A percentile compares a stretch with the other conserved stretches of the same genome.
Evolutionary conservation across 225 moss, liverwort and hornwort species (phyloP).

Genomic region (Lunularia cruciata): DNA sequence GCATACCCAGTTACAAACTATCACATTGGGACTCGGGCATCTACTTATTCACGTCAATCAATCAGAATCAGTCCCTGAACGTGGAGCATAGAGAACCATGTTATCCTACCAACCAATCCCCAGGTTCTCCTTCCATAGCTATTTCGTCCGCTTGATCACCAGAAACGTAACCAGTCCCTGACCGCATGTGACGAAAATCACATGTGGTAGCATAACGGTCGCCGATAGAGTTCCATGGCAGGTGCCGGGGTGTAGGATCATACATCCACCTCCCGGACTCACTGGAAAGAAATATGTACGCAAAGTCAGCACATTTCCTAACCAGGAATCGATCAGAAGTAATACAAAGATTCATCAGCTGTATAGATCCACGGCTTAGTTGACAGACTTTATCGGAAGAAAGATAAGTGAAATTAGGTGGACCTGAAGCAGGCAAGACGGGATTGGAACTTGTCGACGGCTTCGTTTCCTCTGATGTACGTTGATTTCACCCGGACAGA

Average conservation of each 20-base stretch:
- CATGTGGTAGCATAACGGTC: conserved; percentile 13
- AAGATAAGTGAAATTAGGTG: background rate
- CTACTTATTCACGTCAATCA: no score
- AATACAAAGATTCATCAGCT: no score
- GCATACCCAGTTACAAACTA: no score
- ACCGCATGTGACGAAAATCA: conserved; percentile 1
- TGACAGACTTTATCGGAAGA: background rate
- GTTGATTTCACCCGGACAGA: conserved; percentile 29
- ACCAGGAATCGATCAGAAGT: no score
- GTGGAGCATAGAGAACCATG: no score
- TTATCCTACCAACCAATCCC: conserved; percentile 37
- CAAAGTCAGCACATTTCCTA: background rate
- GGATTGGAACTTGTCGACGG: conserved; percentile 32
- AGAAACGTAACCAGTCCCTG: background rate
- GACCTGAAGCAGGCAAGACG: conserved; percentile 46
- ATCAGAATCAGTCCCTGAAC: no score
- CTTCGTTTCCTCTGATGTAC: conserved; percentile 27
- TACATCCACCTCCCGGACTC: conserved; percentile 40
- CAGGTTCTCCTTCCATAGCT: conserved; percentile 10
- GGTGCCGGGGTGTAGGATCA: conserved; percentile 32
- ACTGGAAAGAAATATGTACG: background rate
- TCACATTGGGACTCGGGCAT: no score
- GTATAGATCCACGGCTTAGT: no score
- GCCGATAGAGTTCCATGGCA: conserved; percentile 32
- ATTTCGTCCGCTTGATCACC: conserved; percentile 28